Evolutionary conservation across 2,329 filamentous ascomycete genomes (phyloP).

Genomic region (Fusarium sublunatum): DNA sequence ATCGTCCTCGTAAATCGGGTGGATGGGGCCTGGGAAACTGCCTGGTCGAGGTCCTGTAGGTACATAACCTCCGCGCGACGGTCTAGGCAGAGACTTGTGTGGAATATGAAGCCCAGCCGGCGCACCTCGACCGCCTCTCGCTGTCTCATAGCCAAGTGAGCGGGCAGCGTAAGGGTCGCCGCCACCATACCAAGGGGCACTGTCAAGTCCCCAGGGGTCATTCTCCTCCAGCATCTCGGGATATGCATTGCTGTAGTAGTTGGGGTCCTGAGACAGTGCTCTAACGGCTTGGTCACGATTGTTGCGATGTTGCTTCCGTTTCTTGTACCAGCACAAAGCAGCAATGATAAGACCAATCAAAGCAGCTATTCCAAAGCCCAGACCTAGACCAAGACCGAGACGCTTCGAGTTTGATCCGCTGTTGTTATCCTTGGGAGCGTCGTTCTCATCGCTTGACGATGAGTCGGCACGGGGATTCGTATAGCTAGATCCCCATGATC

Average conservation of each 20-base stretch:
- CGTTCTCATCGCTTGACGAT: constrained; percentile 15
- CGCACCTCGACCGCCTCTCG: constrained; percentile 53
- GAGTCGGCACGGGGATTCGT: constrained; percentile 55
- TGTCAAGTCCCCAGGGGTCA: constrained; percentile 43
- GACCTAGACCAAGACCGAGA: constrained; percentile 57
- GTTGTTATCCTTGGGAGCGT: constrained; percentile 40
- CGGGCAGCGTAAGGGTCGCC: constrained; percentile 56
- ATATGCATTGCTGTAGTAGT: constrained; percentile 56
- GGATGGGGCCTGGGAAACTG: constrained; percentile 59
- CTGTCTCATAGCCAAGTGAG: constrained; percentile 63
- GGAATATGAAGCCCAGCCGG: constrained; percentile 45
- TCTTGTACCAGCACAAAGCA: constrained; percentile 64
- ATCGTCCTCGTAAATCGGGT: constrained; percentile 69
- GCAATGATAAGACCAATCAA: constrained; percentile 59
- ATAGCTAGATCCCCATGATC: constrained; percentile 64
- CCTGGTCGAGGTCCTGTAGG: constrained; percentile 47
- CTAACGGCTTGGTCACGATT: constrained; percentile 60
- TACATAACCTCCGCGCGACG: constrained; percentile 48
- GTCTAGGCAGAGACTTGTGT: constrained; percentile 51
- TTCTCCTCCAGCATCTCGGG: constrained; percentile 61
- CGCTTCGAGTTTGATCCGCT: constrained; percentile 41
- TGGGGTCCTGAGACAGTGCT: constrained; percentile 62
- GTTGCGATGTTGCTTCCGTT: constrained; percentile 50
- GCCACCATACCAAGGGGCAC: constrained; percentile 58
- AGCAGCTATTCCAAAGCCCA: constrained; percentile 69